Base-by-base conservation (phyloP, 805 yeast genomes). In the Lipomyces japonicus region DNA sequence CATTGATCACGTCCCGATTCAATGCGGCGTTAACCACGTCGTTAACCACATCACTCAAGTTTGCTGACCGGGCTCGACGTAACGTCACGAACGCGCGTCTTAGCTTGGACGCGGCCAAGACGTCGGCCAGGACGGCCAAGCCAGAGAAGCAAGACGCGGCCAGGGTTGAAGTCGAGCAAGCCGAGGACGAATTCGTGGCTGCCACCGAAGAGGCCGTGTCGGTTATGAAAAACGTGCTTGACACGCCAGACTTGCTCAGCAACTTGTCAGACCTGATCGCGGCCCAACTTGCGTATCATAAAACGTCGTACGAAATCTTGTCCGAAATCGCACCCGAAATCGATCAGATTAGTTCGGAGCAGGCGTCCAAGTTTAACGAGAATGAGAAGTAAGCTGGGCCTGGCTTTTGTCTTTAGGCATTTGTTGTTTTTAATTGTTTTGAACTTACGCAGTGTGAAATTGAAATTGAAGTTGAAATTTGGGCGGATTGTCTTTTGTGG, bases 121-220 rank as follows among this genome's bases (percentile, higher is more conserved):
- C 81, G 19, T 70, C 67, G 16, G 72, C 74, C 28, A 75, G 72
- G 61, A 63, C 67, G 42, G 80, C 80, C 30, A 68, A 64, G 57
- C 83, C 84, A 21, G 82, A 78, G 60, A 81, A 81, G 68, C 84
- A 83, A 64, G 87, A 90, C 16, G 81, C 81, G 43, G 76, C 84
- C 53, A 75, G 90, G 62, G 84, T 82, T 43, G 78, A 80, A 57
- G 82, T 87, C 77, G 95, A 87, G 68, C 78, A 82, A 54, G 81
- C 87, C 44, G 96, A 87, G 71, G 96, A 87, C 63, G 90, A 84
- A 63, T 87, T 87, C 67, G 95, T 93, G 41, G 86, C 85, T 60
- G 84, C 90, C 22, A 88, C 88, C 31, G 95, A 87, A 70, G 93
- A 84, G 63, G 93, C 95, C 35, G 87, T 86, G 47, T 72, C 81